Conservation (phyloP, 805 yeast species). For the Candida tallmaniae region DNA sequence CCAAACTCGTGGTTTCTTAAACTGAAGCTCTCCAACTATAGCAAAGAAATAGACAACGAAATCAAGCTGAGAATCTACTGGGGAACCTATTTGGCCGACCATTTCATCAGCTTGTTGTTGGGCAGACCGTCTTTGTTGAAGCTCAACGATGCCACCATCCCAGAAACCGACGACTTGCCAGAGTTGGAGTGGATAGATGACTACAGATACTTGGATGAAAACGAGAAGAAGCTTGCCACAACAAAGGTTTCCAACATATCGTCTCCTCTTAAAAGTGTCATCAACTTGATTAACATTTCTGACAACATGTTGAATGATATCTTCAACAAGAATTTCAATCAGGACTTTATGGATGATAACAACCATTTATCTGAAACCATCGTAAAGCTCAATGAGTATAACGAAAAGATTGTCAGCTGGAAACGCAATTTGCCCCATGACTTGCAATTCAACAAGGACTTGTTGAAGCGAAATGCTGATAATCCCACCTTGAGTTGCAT, state of each 20-base stretch:
- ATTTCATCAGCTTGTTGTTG: slow-evolving; percentile 52
- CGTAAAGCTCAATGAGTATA: slow-evolving; percentile 41
- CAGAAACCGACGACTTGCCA: slow-evolving; percentile 55
- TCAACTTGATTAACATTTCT: slow-evolving; percentile 39
- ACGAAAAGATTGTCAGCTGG: slow-evolving; percentile 50
- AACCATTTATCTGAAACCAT: slow-evolving; percentile 37
- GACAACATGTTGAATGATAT: slow-evolving; percentile 44
- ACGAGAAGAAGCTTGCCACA: slow-evolving; percentile 13
- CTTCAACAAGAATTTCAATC: slow-evolving; percentile 35
- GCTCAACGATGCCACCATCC: slow-evolving; percentile 54
- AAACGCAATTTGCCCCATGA: slow-evolving; percentile 44
- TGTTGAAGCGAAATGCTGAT: slow-evolving; percentile 38
- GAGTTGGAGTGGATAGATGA: slow-evolving; percentile 62
- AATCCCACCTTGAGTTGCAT: slow-evolving; percentile 53
- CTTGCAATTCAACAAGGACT: slow-evolving; percentile 44
- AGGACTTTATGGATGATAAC: slow-evolving; percentile 28
- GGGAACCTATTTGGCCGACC: slow-evolving; percentile 66
- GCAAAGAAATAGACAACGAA: slow-evolving; percentile 46
- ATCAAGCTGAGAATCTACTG: slow-evolving; percentile 59
- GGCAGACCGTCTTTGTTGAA: slow-evolving; percentile 57
- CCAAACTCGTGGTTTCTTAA: slow-evolving; percentile 57
- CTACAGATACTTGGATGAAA: slow-evolving; percentile 36
- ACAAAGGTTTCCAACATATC: slow-evolving; percentile 33
- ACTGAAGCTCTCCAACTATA: slow-evolving; percentile 28
- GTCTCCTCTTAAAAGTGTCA: slow-evolving; percentile 39